Percentiles rank a stretch among this genome's conserved stretches.
Evolutionary conservation across 2,329 filamentous ascomycete species (phyloP).

Genomic region (Myriangium duriaei): DNA sequence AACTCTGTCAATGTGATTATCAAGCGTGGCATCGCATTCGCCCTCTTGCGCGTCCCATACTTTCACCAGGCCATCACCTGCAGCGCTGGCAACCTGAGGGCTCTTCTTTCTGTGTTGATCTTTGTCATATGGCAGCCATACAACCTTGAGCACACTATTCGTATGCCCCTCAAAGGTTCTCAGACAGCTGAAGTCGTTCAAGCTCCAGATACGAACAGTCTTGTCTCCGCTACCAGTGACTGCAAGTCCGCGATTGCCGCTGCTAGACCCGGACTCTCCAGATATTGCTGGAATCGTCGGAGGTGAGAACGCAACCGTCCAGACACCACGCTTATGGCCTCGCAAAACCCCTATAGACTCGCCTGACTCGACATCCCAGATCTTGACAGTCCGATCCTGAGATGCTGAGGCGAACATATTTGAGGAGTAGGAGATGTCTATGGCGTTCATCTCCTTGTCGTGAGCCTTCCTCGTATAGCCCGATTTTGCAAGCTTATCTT

Average conservation of each 20-base stretch:
- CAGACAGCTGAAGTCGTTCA: conserved; percentile 83
- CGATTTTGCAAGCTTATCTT: conserved; percentile 29
- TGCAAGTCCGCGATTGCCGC: conserved; percentile 63
- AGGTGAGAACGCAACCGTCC: conserved; percentile 86
- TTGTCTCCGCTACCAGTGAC: conserved; percentile 92
- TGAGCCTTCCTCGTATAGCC: conserved; percentile 88
- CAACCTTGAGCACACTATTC: conserved; percentile 85
- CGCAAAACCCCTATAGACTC: conserved; percentile 83
- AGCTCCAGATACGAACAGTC: conserved; percentile 87
- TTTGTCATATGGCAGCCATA: conserved; percentile 56
- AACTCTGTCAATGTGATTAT: conserved; percentile 93
- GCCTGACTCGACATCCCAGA: conserved; percentile 83
- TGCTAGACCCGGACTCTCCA: conserved; percentile 48
- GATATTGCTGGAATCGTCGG: conserved; percentile 62
- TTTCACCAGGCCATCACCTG: conserved; percentile 89
- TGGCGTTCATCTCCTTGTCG: conserved; percentile 96
- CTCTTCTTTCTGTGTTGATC: conserved; percentile 29
- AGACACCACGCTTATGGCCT: conserved; percentile 89
- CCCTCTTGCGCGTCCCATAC: conserved; percentile 84
- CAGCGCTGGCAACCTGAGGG: conserved; percentile 70
- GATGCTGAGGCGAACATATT: conserved; percentile 91
- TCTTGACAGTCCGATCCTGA: conserved; percentile 92
- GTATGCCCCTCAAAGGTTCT: conserved; percentile 93
- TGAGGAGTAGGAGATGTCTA: conserved; percentile 57
- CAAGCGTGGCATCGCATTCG: conserved; percentile 76